Evolutionary conservation across 1,284 basidiomycete genomes (phyloP).

Genomic region (Lentinula novae-zelandiae): DNA sequence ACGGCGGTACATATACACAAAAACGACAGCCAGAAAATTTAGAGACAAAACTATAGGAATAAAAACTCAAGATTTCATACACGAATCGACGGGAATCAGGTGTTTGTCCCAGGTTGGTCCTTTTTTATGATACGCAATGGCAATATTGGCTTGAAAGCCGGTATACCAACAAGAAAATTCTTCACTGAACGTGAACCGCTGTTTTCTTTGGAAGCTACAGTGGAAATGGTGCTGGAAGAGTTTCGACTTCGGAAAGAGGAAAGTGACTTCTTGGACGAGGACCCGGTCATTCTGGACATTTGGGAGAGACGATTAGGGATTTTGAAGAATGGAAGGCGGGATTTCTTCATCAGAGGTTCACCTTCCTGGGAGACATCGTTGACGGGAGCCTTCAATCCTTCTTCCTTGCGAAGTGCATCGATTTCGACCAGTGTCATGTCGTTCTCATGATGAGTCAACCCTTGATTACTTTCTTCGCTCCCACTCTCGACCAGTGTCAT

Average conservation of each 20-base stretch:
- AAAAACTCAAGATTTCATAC: too few relatives aligned
- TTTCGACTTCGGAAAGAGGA: slow-evolving; percentile 5
- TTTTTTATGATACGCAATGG: slow-evolving; percentile 9
- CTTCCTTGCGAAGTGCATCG: neutral
- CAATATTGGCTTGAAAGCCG: slow-evolving; percentile 5
- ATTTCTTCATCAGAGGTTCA: neutral
- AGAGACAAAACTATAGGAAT: neutral
- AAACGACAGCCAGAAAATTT: too few relatives aligned
- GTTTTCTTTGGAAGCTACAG: neutral
- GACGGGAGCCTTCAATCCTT: neutral
- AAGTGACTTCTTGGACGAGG: slow-evolving; percentile 1
- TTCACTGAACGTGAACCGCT: neutral
- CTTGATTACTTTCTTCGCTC: neutral
- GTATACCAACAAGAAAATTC: neutral
- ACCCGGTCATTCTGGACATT: neutral
- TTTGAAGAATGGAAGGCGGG: slow-evolving; percentile 5
- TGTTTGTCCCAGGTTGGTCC: neutral
- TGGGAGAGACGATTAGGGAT: slow-evolving; percentile 2
- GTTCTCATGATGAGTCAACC: neutral
- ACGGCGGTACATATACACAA: too few relatives aligned
- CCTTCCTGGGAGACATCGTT: neutral
- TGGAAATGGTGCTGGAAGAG: neutral
- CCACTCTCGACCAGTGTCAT: neutral
- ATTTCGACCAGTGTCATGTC: neutral
- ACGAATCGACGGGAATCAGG: neutral